Percentiles rank a stretch among this genome's conserved stretches.
Conservation (phyloP, 2,329 filamentous ascomycete genomes). For the Verticillium albo-atrum region DNA sequence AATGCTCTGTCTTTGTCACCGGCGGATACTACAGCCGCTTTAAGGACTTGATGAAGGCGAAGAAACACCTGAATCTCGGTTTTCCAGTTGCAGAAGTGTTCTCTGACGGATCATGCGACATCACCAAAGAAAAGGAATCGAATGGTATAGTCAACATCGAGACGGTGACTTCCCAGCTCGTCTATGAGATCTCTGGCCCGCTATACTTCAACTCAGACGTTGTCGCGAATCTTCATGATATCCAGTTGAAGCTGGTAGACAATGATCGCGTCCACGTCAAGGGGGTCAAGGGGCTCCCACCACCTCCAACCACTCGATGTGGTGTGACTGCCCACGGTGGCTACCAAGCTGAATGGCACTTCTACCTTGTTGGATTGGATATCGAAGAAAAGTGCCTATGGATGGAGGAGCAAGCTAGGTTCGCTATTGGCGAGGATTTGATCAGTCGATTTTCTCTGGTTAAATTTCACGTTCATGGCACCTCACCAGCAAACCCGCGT, state of each 20-base stretch:
- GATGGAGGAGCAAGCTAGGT: slow-evolving; percentile 17
- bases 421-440: slow-evolving; percentile 22
- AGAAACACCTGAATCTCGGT: slow-evolving; percentile 27
- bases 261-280: slow-evolving; percentile 23
- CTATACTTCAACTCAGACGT: slow-evolving; percentile 46
- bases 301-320: slow-evolving; percentile 34
- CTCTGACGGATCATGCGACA: neutral
- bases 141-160: slow-evolving; percentile 29
- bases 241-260: slow-evolving; percentile 11
- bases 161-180: slow-evolving; percentile 37
- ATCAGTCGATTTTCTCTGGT: slow-evolving; percentile 11
- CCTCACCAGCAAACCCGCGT: slow-evolving; percentile 13
- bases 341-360: slow-evolving; percentile 29
- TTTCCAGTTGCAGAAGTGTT: slow-evolving; percentile 46
- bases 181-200: slow-evolving; percentile 42
- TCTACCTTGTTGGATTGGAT: slow-evolving; percentile 17
- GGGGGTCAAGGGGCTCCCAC: slow-evolving; percentile 31
- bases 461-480: slow-evolving; percentile 12
- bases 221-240: slow-evolving; percentile 31
- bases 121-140: neutral
- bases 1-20: slow-evolving; percentile 48
- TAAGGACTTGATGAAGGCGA: slow-evolving; percentile 20
- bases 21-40: slow-evolving; percentile 52
- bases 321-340: slow-evolving; percentile 31
- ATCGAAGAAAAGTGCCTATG: slow-evolving; percentile 19